Percentiles rank a stretch among this genome's conserved stretches.
Conservation (phyloP, 352 stramenopile genomes). For the Salisapilia sapeloensis region DNA sequence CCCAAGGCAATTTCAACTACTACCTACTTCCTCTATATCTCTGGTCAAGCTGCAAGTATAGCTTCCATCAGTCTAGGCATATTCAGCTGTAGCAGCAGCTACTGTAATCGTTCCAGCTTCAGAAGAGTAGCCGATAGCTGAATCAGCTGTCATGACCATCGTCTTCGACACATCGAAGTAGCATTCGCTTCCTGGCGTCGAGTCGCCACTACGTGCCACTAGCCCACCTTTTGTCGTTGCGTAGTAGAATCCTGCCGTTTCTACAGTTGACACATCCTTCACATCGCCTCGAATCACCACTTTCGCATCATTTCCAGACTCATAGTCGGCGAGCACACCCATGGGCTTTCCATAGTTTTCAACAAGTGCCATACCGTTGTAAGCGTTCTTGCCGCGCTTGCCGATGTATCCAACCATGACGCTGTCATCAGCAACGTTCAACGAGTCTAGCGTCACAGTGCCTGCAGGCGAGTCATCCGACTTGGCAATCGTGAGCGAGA, state of each 20-base stretch:
- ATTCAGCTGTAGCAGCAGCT: too few relatives aligned
- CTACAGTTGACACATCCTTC: conserved; percentile 3
- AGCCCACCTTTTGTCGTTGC: conserved; percentile 29
- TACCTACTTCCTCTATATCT: too few relatives aligned
- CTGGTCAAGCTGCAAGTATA: too few relatives aligned
- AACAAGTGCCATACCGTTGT: conserved; percentile 24
- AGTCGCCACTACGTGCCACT: conserved; percentile 4
- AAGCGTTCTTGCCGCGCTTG: conserved; percentile 8
- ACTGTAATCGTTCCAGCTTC: too few relatives aligned
- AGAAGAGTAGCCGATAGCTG: conserved; percentile 30
- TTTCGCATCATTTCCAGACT: too few relatives aligned
- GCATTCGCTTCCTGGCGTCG: conserved; percentile 11
- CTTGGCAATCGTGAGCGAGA: conserved; percentile 12
- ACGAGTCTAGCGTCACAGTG: conserved; percentile 18
- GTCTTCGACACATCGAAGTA: conserved; percentile 11
- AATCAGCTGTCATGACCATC: conserved; percentile 30
- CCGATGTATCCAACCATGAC: conserved; percentile 28
- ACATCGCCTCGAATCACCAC: conserved; percentile 14
- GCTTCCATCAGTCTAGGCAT: too few relatives aligned
- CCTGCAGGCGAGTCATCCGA: not conserved
- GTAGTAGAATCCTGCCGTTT: conserved; percentile 23
- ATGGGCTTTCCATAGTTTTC: conserved; percentile 24
- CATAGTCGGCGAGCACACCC: conserved; percentile 25
- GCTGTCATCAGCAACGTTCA: conserved; percentile 22
- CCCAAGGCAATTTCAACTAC: too few relatives aligned